Evolutionary conservation across 2,329 filamentous ascomycete species (phyloP).

Genomic region (Hansfordia pulvinata): DNA sequence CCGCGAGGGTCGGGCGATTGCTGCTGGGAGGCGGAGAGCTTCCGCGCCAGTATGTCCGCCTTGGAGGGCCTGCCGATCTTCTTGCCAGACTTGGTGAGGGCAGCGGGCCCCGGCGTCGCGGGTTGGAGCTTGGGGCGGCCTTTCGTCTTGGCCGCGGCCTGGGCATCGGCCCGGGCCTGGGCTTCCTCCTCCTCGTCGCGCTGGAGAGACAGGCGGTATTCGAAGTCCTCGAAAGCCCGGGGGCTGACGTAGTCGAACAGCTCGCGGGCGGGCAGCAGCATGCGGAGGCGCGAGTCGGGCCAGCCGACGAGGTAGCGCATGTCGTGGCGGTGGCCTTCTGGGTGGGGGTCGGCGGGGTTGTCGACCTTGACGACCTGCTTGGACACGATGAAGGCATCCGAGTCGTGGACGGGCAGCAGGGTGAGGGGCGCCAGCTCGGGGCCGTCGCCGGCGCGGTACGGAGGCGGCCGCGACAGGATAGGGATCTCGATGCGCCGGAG

Average conservation of each 20-base stretch:
- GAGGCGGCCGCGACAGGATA: conserved; percentile 14
- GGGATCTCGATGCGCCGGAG: conserved; percentile 15
- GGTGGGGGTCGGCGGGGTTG: conserved; percentile 14
- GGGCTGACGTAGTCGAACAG: conserved; percentile 47
- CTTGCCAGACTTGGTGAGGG: conserved; percentile 1
- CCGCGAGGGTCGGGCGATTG: no score
- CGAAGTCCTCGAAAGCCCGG: conserved; percentile 40
- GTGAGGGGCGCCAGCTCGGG: conserved; percentile 31
- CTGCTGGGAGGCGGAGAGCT: no score
- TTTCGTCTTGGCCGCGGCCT: conserved; percentile 4
- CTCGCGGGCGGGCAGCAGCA: conserved; percentile 28
- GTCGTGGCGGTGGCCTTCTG: conserved; percentile 19
- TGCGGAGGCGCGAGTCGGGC: conserved; percentile 36
- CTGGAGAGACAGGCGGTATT: conserved; percentile 28
- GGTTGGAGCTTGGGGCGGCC: conserved; percentile 6
- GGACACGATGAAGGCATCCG: conserved; percentile 42
- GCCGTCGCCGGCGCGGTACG: conserved; percentile 31
- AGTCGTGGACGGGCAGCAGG: conserved; percentile 33
- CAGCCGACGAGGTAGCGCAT: conserved; percentile 42
- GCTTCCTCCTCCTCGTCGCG: conserved; percentile 23
- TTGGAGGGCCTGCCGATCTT: conserved; percentile 2
- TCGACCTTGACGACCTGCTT: conserved; percentile 35
- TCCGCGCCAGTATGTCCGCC: conserved; percentile 4
- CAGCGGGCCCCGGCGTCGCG: conserved; percentile 8
- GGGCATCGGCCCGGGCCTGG: conserved; percentile 11